Evolutionary conservation across 1,284 basidiomycete genomes (phyloP), one percentile per base, ranked within the genome.

Genomic region (Ustilago tritici): DNA sequence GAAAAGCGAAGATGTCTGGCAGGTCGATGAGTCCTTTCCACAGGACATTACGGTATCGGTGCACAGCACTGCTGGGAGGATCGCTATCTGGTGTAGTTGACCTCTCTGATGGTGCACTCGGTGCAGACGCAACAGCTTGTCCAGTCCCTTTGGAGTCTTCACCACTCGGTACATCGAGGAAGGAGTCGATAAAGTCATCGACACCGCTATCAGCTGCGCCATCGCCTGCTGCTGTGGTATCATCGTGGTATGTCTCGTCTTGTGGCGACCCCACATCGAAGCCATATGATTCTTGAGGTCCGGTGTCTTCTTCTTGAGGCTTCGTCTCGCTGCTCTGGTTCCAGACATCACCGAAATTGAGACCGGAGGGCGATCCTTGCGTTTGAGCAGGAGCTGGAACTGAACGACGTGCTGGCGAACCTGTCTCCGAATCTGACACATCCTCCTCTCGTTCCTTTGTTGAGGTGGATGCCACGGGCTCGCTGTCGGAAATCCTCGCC

Each of bases 11-110:
- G 50, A 74, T 65, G 38, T 85, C 84, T 23, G 84, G 84, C 61
- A 86, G 83, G 41, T 77, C 78, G 36, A 85, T 67, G n/a, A 84
- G 79, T n/a, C 84, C 84, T 31, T 78, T 79, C 84, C 84, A 86
- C 9, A 84, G 57, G 35, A 80, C 56, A 6, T 53, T 63, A 32
- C 58, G 65, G 56, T 59, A 68, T 47, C 59, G 61, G 43, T 70
- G 76, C 31, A 63, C 28, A 35, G 69, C 62, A n/a, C 28, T 57
- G 62, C 65, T 55, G 4, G 64, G 53, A 12, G 79, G 65, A 10
- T 77, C 63, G 5, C 46, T 53, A 2, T 53, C 63, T 11, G 81
- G 81, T 10, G 81, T 81, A 0, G 66, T 76, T 38, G 67, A 70
- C 58, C 60, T 56, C n/a, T 47, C 55, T 23, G 19, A 8, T 38